Evolutionary conservation across 176 grass and related monocot genomes (phyloP).

Genomic region (Phyllostachys edulis): DNA sequence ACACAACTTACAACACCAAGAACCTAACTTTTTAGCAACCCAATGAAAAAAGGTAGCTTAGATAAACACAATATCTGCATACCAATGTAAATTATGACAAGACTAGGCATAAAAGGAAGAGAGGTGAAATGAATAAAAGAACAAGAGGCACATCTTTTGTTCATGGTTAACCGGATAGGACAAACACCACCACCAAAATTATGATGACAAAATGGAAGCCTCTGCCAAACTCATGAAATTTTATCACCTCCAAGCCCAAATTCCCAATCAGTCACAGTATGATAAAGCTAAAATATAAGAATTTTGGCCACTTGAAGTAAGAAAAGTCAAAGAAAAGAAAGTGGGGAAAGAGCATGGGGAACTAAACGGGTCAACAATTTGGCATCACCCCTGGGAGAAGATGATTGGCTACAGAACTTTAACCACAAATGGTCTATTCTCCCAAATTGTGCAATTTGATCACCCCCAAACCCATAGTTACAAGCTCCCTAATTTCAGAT

Average conservation of each 20-base stretch:
- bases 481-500: not conserved
- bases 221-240: constrained; percentile 6
- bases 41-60: constrained; percentile 20
- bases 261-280: not conserved
- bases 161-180: constrained; percentile 22
- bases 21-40: constrained; percentile 31
- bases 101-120: constrained; percentile 6
- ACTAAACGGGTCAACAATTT: not conserved
- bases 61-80: not conserved
- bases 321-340: constrained; percentile 21
- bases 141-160: not conserved
- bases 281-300: not conserved
- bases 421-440: not conserved
- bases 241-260: not conserved
- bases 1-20: constrained; percentile 26
- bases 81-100: not conserved
- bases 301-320: not conserved
- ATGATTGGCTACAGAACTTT: not conserved
- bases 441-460: not conserved
- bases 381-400: not conserved
- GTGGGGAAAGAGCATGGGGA: not conserved
- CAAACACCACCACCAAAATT: constrained; percentile 21
- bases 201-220: constrained; percentile 1
- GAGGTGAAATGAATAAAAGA: not conserved
- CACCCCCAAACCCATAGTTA: not conserved